A percentile compares a stretch with the other conserved stretches of the same genome.
Conservation (phyloP, 257 asterid species). For the Solanum megistacrolobum region DNA sequence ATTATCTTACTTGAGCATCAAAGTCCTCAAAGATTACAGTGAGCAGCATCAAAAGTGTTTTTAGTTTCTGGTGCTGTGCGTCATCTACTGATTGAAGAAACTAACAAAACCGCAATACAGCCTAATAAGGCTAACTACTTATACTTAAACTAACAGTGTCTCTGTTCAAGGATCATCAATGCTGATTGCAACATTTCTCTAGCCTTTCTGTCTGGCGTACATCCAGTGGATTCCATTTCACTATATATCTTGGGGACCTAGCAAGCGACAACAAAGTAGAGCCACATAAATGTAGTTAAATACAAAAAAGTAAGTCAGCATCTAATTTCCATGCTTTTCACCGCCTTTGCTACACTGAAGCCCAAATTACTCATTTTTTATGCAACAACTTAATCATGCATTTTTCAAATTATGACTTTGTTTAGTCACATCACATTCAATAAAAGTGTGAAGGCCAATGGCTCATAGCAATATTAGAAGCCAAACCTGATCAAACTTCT, state of each 20-base stretch:
- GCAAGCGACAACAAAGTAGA: not conserved
- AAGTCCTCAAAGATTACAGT: not conserved
- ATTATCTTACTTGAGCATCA: not conserved
- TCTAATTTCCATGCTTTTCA: not conserved
- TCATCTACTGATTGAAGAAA: not conserved
- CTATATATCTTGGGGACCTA: slow-evolving; percentile 71
- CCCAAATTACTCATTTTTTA: not conserved
- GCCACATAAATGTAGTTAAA: not conserved
- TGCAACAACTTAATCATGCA: not conserved
- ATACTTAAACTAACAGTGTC: slow-evolving; percentile 18
- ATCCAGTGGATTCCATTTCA: slow-evolving; percentile 87
- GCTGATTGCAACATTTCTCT: slow-evolving; percentile 73
- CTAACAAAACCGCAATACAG: not conserved
- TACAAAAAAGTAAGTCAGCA: not conserved
- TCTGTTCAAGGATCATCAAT: slow-evolving; percentile 34
- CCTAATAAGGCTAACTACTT: not conserved
- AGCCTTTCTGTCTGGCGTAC: slow-evolving; percentile 89
- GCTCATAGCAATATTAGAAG: not conserved
- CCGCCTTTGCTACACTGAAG: not conserved
- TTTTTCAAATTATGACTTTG: not conserved
- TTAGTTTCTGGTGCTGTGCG: not conserved
- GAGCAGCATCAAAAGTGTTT: not conserved
- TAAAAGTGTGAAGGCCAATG: not conserved
- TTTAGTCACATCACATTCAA: not conserved
- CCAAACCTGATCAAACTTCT: slow-evolving; percentile 70